Conservation (phyloP, 2,329 filamentous ascomycete genomes). For the Xylaria sp. region DNA sequence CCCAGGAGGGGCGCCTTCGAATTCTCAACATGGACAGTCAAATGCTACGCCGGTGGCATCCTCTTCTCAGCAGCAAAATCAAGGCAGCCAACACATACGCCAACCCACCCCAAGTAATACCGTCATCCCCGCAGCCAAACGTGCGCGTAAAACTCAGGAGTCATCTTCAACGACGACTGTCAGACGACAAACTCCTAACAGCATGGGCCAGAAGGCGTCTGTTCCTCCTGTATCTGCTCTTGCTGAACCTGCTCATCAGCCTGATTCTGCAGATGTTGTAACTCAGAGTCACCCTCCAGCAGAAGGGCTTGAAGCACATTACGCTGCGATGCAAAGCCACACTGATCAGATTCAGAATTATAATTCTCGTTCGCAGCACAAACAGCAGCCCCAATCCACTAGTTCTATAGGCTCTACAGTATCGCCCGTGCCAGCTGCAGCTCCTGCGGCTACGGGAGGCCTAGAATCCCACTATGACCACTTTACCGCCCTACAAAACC, state of each 20-base stretch:
- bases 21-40: conserved; percentile 39
- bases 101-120: conserved; percentile 38
- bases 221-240: conserved; percentile 32
- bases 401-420: conserved; percentile 40
- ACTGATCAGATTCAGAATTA: conserved; percentile 45
- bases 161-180: conserved; percentile 38
- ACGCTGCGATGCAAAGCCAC: conserved; percentile 45
- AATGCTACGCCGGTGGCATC: conserved; percentile 35
- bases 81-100: conserved; percentile 39
- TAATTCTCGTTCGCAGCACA: conserved; percentile 44
- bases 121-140: conserved; percentile 44
- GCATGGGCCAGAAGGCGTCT: conserved; percentile 40
- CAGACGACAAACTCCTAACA: conserved; percentile 45
- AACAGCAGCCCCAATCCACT: conserved; percentile 43
- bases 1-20: conserved; percentile 25
- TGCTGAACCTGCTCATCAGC: conserved; percentile 40
- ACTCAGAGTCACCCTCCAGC: conserved; percentile 41
- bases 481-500: conserved; percentile 46
- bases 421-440: conserved; percentile 39
- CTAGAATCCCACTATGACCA: conserved; percentile 49
- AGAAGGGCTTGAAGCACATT: conserved; percentile 49
- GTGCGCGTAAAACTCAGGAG: conserved; percentile 49
- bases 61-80: conserved; percentile 39
- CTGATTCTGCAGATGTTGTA: conserved; percentile 36
- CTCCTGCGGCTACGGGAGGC: conserved; percentile 42